Evolutionary conservation across 306 rosid genomes (phyloP).

Genomic region (Vicia faba): DNA sequence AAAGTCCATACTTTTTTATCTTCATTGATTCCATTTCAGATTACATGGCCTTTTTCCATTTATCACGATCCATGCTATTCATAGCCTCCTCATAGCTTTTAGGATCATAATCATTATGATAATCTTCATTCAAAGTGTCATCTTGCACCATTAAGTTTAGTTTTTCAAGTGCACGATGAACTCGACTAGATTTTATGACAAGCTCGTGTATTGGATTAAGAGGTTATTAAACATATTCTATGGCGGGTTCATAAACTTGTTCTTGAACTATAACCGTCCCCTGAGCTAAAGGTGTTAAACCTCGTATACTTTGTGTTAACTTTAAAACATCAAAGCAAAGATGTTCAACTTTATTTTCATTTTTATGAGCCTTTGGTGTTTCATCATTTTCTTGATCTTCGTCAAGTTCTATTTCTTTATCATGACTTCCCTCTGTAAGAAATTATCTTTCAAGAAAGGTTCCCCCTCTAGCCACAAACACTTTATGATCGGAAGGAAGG

Average conservation of each 20-base stretch:
- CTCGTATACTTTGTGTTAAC: not conserved
- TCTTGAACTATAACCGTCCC: not conserved
- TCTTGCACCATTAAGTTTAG: not conserved
- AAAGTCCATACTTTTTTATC: too few species aligned
- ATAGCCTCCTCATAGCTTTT: not conserved
- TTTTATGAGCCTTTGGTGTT: not conserved
- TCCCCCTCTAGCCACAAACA: too few species aligned
- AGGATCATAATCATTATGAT: not conserved
- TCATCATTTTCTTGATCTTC: not conserved
- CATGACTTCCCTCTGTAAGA: too few species aligned
- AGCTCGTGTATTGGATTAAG: not conserved
- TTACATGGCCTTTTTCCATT: too few species aligned
- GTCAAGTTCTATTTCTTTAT: constrained; percentile 3
- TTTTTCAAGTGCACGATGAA: not conserved
- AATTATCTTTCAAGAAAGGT: too few species aligned
- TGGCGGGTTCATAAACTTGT: not conserved
- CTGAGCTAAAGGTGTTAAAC: not conserved
- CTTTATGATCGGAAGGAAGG: too few species aligned
- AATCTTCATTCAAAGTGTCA: not conserved
- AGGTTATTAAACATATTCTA: not conserved
- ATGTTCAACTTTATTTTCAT: not conserved
- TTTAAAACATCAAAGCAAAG: not conserved
- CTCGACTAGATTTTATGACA: not conserved
- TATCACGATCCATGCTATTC: not conserved
- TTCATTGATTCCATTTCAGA: not conserved